Conservation (phyloP, 257 asterid genomes). For the Linaria vulgaris region DNA sequence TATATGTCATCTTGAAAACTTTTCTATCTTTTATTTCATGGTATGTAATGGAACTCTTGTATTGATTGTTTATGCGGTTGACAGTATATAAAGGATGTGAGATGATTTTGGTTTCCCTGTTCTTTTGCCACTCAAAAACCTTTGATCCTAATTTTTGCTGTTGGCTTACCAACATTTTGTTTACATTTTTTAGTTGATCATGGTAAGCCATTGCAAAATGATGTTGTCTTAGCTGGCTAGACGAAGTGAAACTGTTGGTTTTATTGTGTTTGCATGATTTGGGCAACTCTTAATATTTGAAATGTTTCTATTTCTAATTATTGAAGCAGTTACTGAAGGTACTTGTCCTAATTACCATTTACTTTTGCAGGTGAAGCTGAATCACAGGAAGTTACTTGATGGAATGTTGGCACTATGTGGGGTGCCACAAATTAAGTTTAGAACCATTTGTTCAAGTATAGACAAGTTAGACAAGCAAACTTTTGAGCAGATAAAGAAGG, state of each 20-base stretch:
- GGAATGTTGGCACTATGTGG: conserved; percentile 95
- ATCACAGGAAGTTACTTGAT: conserved; percentile 71
- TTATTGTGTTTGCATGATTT: conserved; percentile 12
- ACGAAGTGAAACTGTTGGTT: background rate
- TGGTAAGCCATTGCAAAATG: too few species aligned
- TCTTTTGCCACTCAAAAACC: too few species aligned
- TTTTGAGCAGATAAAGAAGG: conserved; percentile 73
- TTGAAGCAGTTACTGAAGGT: conserved; percentile 1
- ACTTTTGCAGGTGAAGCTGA: conserved; percentile 61
- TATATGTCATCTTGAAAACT: background rate
- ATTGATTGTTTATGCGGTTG: background rate
- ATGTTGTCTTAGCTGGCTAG: background rate
- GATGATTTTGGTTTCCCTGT: background rate
- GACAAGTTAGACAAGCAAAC: conserved; percentile 94
- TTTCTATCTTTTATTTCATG: background rate
- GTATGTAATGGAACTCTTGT: too few species aligned
- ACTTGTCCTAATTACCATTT: conserved; percentile 6
- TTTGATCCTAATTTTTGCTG: too few species aligned
- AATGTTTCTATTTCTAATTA: background rate
- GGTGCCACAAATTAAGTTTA: conserved; percentile 80
- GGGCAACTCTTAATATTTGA: conserved; percentile 3
- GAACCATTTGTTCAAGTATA: conserved; percentile 92
- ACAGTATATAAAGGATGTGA: background rate
- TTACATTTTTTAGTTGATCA: too few species aligned
- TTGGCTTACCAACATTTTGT: too few species aligned